Conservation (phyloP, 805 yeast species). For the Candida odintsovae region DNA sequence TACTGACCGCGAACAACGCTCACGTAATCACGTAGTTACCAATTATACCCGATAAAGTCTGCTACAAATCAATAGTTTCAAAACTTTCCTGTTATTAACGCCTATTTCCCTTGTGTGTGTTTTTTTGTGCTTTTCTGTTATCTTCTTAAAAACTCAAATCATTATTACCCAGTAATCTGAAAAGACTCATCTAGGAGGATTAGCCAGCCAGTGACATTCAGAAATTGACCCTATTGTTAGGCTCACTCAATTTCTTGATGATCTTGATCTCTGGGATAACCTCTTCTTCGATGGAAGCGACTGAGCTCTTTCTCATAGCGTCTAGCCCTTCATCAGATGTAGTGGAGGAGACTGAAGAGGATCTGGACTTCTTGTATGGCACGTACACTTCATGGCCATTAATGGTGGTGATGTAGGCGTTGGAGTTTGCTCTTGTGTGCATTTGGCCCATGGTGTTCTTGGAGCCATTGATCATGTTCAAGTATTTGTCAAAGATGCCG, state of each 20-base stretch:
- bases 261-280: neutral
- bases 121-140: neutral
- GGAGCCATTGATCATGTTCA: conserved; percentile 19
- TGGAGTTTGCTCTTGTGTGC: conserved; percentile 17
- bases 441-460: conserved; percentile 16
- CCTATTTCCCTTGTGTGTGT: neutral
- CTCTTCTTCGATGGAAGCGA: neutral
- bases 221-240: conserved; percentile 17
- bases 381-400: conserved; percentile 16
- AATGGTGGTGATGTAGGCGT: conserved; percentile 9
- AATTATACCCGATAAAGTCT: no score
- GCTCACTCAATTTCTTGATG: conserved; percentile 7
- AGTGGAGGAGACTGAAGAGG: conserved; percentile 11
- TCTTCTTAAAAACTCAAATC: neutral
- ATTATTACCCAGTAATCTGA: neutral
- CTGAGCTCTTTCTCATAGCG: neutral
- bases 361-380: conserved; percentile 15
- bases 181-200: no score
- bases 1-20: neutral
- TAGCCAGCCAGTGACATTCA: neutral
- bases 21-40: neutral
- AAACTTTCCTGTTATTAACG: neutral
- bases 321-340: conserved; percentile 1
- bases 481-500: conserved; percentile 26
- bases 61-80: neutral